These are phyloP conservation scores for Cryoendolithus antarcticus DNA, from an alignment of 2,329 filamentous ascomycete species.

Conservation along the genomic window DNA sequence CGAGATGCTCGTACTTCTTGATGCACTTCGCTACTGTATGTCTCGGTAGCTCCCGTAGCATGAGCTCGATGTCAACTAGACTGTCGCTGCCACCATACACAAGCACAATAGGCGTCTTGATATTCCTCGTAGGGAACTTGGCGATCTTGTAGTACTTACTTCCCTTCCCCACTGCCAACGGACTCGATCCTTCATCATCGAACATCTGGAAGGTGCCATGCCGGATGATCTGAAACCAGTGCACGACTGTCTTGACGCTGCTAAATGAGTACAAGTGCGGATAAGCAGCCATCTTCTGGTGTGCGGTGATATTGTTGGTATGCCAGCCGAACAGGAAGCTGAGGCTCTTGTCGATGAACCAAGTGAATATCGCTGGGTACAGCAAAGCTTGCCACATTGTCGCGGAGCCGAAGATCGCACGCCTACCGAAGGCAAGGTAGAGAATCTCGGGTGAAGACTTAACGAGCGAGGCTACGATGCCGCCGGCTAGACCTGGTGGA, in stretches of 20 bases:
- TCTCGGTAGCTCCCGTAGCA: slow-evolving; percentile 75
- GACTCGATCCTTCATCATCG: slow-evolving; percentile 80
- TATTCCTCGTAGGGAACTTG: slow-evolving; percentile 91
- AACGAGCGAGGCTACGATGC: slow-evolving; percentile 81
- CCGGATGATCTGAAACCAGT: slow-evolving; percentile 99
- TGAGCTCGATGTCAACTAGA: slow-evolving; percentile 82
- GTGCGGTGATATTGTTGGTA: slow-evolving; percentile 66
- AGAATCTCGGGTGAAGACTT: slow-evolving; percentile 88
- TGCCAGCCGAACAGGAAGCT: slow-evolving; percentile 83
- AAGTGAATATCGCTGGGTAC: slow-evolving; percentile 86
- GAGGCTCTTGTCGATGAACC: slow-evolving; percentile 70
- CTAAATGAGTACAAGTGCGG: slow-evolving; percentile 94
- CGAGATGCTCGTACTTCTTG: slow-evolving; percentile 87
- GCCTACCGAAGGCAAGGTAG: slow-evolving; percentile 82
- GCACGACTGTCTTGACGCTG: slow-evolving; percentile 90
- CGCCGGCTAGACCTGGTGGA: slow-evolving; percentile 77
- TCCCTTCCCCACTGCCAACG: slow-evolving; percentile 55
- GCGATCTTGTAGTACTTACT: slow-evolving; percentile 92
- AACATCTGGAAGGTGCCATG: slow-evolving; percentile 97
- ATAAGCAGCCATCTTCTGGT: slow-evolving; percentile 91
- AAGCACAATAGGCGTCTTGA: slow-evolving; percentile 86
- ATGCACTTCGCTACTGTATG: slow-evolving; percentile 81
- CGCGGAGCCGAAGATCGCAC: slow-evolving; percentile 80
- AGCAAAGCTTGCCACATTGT: slow-evolving; percentile 96
- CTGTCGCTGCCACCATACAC: slow-evolving; percentile 92